Base-by-base conservation (phyloP, 495 filamentous ascomycete species). In the Penicillium desertorum region DNA sequence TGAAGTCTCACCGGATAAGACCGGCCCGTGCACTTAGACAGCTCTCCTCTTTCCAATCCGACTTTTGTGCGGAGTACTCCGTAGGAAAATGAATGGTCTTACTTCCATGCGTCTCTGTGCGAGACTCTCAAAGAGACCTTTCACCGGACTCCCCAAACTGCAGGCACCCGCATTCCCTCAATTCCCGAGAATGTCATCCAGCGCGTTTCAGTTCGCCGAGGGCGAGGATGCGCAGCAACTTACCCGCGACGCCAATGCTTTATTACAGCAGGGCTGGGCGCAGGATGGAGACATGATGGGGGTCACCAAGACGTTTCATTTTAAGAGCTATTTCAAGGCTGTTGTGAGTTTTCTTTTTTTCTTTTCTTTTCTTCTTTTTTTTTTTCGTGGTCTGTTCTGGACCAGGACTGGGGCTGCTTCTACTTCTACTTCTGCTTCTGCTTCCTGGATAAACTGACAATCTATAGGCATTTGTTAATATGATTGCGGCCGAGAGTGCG, bases 291-390 rank as follows among this genome's bases (percentile, higher is more conserved):
- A 73, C 6, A 67, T 66, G 3, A 69, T 66, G 63, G 74, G 72
- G 6, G 49, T 79, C 2, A 67, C 63, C n/a, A 79, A 77, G 59
- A 77, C 75, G 17, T 79, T 71, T 59, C 70, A 74, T 66, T 79
- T 79, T 51, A 69, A 69, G 46, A 70, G 69, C 9, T 79, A 79
- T 54, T 77, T 76, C 48, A 79, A 77, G 62, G 72, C 72, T 0
- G 66, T 77, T 51, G 76, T 79, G 48, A 43, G 74, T 66, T 17
- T 10, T 25, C 49, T 17, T 34, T 36, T 36, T 36, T 36, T 16
- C 5, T 10, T 25, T 52, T 17, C 14, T 36, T 36, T 36, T 36
- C n/a, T n/a, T n/a, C n/a, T n/a, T 10, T 25, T 52, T 17, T 34
- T 36, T 36, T 36, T 36, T 16, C 5, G 2, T 36, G 30, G 30